Conservation (phyloP, 1,284 basidiomycete species). For the Irpex lacteus region DNA sequence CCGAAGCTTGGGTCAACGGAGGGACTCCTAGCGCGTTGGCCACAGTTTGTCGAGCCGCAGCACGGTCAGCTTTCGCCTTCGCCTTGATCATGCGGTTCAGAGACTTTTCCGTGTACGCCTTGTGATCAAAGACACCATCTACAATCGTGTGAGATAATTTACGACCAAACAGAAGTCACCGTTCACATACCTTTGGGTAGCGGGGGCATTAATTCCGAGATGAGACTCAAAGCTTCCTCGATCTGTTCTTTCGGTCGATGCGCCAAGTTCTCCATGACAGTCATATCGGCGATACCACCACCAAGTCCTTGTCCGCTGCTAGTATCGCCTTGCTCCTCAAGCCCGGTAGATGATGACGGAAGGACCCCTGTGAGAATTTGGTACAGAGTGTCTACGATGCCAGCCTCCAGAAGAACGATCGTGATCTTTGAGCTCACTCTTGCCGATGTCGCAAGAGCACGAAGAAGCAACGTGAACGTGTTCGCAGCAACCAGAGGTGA, state of each 20-base stretch:
- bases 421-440: conserved; percentile 86
- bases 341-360: conserved; percentile 58
- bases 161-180: background rate
- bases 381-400: conserved; percentile 87
- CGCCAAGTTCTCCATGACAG: conserved; percentile 95
- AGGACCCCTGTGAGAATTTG: conserved; percentile 92
- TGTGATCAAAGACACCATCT: conserved; percentile 95
- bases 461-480: conserved; percentile 87
- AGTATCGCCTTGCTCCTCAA: conserved; percentile 64
- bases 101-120: conserved; percentile 85
- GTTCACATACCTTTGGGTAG: conserved; percentile 73
- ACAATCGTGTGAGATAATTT: conserved; percentile 12
- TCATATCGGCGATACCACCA: conserved; percentile 90
- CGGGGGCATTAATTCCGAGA: conserved; percentile 89
- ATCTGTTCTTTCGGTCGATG: conserved; percentile 96
- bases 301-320: conserved; percentile 71
- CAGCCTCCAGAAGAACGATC: conserved; percentile 82
- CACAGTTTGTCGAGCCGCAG: conserved; percentile 56
- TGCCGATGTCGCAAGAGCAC: conserved; percentile 82
- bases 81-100: conserved; percentile 71
- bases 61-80: conserved; percentile 74
- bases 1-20: conserved; percentile 19
- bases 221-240: conserved; percentile 85
- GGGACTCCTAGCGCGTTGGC: conserved; percentile 18
- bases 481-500: conserved; percentile 80